Conservation (phyloP, 495 filamentous ascomycete genomes). For the Neurospora tetraspora region DNA sequence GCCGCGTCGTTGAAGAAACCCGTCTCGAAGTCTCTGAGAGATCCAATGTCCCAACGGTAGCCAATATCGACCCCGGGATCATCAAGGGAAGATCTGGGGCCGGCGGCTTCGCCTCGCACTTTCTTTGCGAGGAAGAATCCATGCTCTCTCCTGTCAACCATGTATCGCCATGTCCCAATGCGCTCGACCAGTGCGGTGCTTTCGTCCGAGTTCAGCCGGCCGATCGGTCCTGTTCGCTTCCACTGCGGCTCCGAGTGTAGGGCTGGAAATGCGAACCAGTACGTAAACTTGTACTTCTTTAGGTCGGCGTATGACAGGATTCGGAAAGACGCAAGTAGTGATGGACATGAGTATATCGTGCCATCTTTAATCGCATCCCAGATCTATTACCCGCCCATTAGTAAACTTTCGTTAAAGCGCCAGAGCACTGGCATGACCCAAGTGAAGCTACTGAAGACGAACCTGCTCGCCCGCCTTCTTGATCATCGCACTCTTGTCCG, state of each 20-base stretch:
- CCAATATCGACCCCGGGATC: conserved; percentile 35
- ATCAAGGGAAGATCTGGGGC: conserved; percentile 16
- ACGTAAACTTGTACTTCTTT: conserved; percentile 90
- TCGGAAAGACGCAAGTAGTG: conserved; percentile 75
- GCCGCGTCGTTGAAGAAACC: conserved; percentile 72
- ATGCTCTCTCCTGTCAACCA: conserved; percentile 67
- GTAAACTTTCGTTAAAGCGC: conserved; percentile 2
- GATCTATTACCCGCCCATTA: conserved; percentile 45
- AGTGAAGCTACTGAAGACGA: conserved; percentile 14
- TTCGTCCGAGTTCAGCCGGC: conserved; percentile 51
- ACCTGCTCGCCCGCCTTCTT: conserved; percentile 67
- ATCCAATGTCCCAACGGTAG: conserved; percentile 64
- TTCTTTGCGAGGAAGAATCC: conserved; percentile 91
- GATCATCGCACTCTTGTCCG: conserved; percentile 63
- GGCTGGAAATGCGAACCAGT: conserved; percentile 92
- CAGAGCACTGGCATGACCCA: not conserved
- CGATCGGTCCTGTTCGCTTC: conserved; percentile 42
- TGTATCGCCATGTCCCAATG: conserved; percentile 78
- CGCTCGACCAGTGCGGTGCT: conserved; percentile 63
- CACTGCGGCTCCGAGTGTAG: conserved; percentile 80
- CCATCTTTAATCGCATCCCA: conserved; percentile 97
- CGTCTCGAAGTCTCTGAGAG: conserved; percentile 66
- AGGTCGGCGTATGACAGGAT: conserved; percentile 92
- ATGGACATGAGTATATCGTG: conserved; percentile 88
- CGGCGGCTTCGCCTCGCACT: conserved; percentile 33